These are phyloP conservation scores for Vaccinium myrtillus DNA, from an alignment of 148 eudicot genomes.

Conservation along the genomic window DNA sequence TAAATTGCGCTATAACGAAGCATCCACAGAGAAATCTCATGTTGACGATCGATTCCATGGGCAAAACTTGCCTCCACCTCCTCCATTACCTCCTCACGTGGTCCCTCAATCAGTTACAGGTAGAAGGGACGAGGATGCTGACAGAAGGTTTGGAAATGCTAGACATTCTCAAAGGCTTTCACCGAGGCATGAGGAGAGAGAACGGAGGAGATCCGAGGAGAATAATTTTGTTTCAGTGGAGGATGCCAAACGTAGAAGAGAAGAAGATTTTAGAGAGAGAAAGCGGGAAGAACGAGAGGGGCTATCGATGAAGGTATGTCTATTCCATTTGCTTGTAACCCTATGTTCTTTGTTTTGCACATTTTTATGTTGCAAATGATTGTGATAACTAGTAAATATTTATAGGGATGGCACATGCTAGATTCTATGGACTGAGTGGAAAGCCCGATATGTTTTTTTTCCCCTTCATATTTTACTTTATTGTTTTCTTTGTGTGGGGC, in stretches of 20 bases:
- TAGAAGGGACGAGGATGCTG: conserved; percentile 88
- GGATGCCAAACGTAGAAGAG: conserved; percentile 90
- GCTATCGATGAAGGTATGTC: conserved; percentile 52
- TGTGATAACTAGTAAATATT: neutral
- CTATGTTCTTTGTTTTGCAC: neutral
- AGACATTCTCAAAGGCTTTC: conserved; percentile 90
- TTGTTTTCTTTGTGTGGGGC: neutral
- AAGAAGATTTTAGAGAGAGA: conserved; percentile 87
- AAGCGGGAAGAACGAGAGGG: conserved; percentile 90
- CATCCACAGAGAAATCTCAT: conserved; percentile 60
- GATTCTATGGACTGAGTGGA: neutral
- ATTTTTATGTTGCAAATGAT: neutral
- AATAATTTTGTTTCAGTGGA: conserved; percentile 50
- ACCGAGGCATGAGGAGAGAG: conserved; percentile 94
- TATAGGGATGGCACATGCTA: neutral
- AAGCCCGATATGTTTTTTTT: neutral
- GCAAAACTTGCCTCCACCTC: conserved; percentile 96
- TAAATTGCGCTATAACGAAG: conserved; percentile 64
- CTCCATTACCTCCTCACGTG: conserved; percentile 87
- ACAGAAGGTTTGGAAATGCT: conserved; percentile 67
- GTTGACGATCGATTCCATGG: conserved; percentile 72
- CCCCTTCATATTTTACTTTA: neutral
- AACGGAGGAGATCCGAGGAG: conserved; percentile 90
- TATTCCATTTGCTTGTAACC: neutral
- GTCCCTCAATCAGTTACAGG: conserved; percentile 79